Evolutionary conservation across 805 yeast genomes (phyloP).

Genomic region (Torulaspora gathmanii): DNA sequence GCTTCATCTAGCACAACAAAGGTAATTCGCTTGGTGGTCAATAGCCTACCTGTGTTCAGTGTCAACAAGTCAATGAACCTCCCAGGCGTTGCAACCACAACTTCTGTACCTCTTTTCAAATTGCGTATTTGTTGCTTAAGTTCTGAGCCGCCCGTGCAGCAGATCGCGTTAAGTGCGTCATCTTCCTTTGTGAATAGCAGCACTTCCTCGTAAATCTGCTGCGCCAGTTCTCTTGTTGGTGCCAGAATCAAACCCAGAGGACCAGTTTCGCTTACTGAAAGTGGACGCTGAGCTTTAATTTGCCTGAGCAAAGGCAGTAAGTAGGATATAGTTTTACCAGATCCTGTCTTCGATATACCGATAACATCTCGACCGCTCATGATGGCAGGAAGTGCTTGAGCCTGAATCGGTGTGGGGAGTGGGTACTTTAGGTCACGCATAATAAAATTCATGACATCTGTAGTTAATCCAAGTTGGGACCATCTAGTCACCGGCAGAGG

Average conservation of each 20-base stretch:
- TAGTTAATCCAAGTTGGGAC: conserved; percentile 77
- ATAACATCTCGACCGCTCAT: conserved; percentile 88
- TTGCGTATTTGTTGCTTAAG: conserved; percentile 77
- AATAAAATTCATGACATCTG: conserved; percentile 50
- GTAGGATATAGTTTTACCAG: conserved; percentile 91
- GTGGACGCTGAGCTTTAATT: conserved; percentile 63
- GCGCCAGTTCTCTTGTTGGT: conserved; percentile 89
- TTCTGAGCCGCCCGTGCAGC: conserved; percentile 90
- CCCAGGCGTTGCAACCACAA: conserved; percentile 93
- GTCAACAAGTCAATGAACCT: conserved; percentile 83
- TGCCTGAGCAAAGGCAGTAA: conserved; percentile 81
- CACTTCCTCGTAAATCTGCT: conserved; percentile 72
- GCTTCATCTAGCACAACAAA: conserved; percentile 93
- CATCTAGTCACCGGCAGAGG: conserved; percentile 70
- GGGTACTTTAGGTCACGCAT: conserved; percentile 47
- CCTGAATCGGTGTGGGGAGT: conserved; percentile 81
- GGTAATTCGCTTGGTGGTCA: conserved; percentile 61
- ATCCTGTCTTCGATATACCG: conserved; percentile 94
- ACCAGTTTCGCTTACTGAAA: conserved; percentile 49
- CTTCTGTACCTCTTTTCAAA: conserved; percentile 69
- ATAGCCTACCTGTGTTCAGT: conserved; percentile 71
- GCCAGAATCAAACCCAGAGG: conserved; percentile 78
- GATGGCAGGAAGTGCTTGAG: conserved; percentile 84
- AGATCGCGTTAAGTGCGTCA: conserved; percentile 49
- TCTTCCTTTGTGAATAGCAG: conserved; percentile 43